Evolutionary conservation across 495 filamentous ascomycete genomes (phyloP), one percentile per base, ranked within the genome.

Genomic region (Lasiosphaeria ovina): DNA sequence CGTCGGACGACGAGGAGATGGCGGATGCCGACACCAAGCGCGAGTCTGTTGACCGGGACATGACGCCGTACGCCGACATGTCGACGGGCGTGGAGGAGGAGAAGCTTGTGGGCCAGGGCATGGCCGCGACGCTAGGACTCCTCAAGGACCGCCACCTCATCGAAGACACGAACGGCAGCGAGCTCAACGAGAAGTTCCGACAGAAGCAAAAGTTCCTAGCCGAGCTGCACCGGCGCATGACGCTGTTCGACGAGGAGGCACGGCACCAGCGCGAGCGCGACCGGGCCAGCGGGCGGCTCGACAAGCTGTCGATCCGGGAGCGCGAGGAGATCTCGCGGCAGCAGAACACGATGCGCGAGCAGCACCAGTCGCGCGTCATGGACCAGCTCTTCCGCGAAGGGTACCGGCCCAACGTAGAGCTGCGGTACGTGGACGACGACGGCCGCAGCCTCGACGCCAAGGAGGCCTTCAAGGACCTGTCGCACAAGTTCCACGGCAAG

Each of bases 401-500:
- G 57, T 98, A 97, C 76, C 91, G 89, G 74, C 94, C 94, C 3
- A 87, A 89, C 67, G 86, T 98, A 33, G 84, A 96, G 70, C 81
- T 98, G 58, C 89, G 88, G 73, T 97, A 98, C 60, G 84, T 89
- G 57, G 94, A 97, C 70, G 92, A 92, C 53, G 85, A 84, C 68
- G 94, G 94, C 6, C 85, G 94, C 34, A 75, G 79, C 52, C 89
- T 98, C 83, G 87, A 88, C 65, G 85, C 89, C 69, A 98, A 98
- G 79, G 94, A 98, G 75, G 94, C 94, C 2, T 98, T 98, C 80
- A 81, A 81, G 69, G 66, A 97, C 69, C 79, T 98, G 50, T 91
- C 86, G 67, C 94, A 98, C 76, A 89, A 95, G 74, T 98, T 98
- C 85, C 94, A 98, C 76, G 94, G 94, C 56, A 97, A 98, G 77